Evolutionary conservation across 2,329 filamentous ascomycete species (phyloP).

Genomic region (Dactylellina leptospora): DNA sequence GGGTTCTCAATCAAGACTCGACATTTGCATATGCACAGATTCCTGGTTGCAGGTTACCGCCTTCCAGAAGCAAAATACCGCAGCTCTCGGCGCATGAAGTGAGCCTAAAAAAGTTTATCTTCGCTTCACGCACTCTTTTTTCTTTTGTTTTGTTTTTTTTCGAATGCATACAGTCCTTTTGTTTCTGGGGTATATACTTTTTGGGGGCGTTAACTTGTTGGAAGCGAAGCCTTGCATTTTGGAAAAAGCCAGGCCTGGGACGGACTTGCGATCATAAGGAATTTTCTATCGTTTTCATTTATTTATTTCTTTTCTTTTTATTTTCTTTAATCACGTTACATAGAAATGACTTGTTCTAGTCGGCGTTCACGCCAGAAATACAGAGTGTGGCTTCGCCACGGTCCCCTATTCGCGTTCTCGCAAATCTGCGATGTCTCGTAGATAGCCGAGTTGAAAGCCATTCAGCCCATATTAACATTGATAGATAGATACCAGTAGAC

Average conservation of each 20-base stretch:
- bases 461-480: neutral
- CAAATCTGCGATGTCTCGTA: constrained; percentile 17
- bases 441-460: constrained; percentile 9
- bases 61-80: constrained; percentile 25
- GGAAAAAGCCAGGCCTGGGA: constrained; percentile 12
- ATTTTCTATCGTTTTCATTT: constrained; percentile 7
- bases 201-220: constrained; percentile 19
- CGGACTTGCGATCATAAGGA: neutral
- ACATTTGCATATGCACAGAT: constrained; percentile 12
- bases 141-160: neutral
- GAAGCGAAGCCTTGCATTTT: constrained; percentile 7
- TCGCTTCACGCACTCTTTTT: neutral
- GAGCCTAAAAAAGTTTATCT: neutral
- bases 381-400: too few species aligned
- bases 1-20: neutral
- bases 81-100: constrained; percentile 2
- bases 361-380: constrained; percentile 46
- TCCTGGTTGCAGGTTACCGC: constrained; percentile 1
- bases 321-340: constrained; percentile 10
- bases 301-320: constrained; percentile 1
- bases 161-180: neutral
- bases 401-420: constrained; percentile 5
- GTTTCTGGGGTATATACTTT: constrained; percentile 9
- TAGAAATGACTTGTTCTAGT: constrained; percentile 23
- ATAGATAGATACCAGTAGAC: neutral